A percentile compares a stretch with the other conserved stretches of the same genome.
Conservation (phyloP, 495 filamentous ascomycete genomes). For the Daldinia decipiens region DNA sequence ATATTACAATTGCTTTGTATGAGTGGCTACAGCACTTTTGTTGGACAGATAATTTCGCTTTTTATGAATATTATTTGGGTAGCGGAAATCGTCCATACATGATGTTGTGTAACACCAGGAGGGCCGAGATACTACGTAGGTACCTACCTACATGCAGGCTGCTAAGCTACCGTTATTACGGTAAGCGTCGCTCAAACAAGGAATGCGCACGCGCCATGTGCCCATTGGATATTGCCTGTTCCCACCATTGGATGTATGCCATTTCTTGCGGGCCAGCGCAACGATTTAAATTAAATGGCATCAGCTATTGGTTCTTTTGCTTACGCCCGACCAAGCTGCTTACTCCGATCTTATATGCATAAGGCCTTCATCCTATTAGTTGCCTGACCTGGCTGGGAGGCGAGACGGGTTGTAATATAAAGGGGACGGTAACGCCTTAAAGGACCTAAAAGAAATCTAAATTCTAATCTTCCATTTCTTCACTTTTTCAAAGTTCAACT, state of each 20-base stretch:
- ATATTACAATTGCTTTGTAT: neutral
- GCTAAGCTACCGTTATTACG: neutral
- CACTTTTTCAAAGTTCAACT: too few species aligned
- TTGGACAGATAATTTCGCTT: neutral
- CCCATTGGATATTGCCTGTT: too few species aligned
- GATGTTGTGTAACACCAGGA: neutral
- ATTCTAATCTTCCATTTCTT: too few species aligned
- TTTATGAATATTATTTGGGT: too few species aligned
- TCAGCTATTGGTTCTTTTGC: neutral
- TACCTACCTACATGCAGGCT: too few species aligned
- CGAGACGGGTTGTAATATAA: neutral
- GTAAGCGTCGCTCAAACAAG: neutral
- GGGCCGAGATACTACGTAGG: too few species aligned
- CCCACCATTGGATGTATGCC: neutral
- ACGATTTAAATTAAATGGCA: neutral
- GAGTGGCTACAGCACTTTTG: neutral
- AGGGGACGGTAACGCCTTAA: too few species aligned
- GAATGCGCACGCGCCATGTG: too few species aligned
- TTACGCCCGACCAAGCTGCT: neutral
- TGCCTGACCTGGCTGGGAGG: neutral
- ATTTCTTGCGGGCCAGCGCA: neutral
- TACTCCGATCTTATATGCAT: neutral
- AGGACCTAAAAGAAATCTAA: too few species aligned
- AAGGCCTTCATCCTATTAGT: neutral
- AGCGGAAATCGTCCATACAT: neutral